A percentile compares a stretch with the other conserved stretches of the same genome.
Evolutionary conservation across 2,329 filamentous ascomycete genomes (phyloP).

Genomic region (Neofusicoccum ribis): DNA sequence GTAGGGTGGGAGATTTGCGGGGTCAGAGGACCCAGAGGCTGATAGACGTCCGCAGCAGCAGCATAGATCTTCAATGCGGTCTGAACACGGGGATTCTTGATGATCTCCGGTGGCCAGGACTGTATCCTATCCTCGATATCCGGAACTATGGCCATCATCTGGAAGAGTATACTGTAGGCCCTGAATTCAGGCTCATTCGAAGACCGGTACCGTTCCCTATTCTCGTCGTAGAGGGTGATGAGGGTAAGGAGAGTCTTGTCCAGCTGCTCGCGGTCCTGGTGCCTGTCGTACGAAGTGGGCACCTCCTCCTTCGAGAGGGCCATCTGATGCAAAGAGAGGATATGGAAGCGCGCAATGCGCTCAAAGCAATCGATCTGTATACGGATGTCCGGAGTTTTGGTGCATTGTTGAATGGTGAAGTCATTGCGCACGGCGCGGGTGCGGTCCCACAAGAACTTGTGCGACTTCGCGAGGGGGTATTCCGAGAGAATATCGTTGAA

Average conservation of each 20-base stretch:
- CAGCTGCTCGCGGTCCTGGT: conserved; percentile 65
- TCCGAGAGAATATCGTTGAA: conserved; percentile 49
- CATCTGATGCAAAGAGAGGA: conserved; percentile 62
- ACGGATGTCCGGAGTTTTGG: conserved; percentile 55
- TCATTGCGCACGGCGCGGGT: conserved; percentile 66
- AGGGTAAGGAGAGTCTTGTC: conserved; percentile 63
- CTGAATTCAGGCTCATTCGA: conserved; percentile 64
- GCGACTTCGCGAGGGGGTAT: conserved; percentile 49
- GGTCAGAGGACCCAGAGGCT: conserved; percentile 53
- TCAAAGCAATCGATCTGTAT: conserved; percentile 63
- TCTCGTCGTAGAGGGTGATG: conserved; percentile 62
- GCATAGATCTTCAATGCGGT: conserved; percentile 59
- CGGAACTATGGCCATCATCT: conserved; percentile 50
- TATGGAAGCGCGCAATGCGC: conserved; percentile 64
- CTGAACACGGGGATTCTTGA: conserved; percentile 54
- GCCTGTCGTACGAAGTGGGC: conserved; percentile 42
- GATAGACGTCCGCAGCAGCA: conserved; percentile 55
- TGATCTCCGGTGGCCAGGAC: conserved; percentile 53
- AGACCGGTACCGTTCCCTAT: conserved; percentile 47
- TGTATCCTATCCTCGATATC: conserved; percentile 61
- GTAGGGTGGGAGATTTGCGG: conserved; percentile 52
- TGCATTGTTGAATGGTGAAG: conserved; percentile 63
- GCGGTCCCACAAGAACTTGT: conserved; percentile 66
- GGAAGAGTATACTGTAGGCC: conserved; percentile 59
- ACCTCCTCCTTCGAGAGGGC: conserved; percentile 35